These are phyloP conservation scores for Sporothrix protearum DNA, from an alignment of 2,329 filamentous ascomycete species.

Conservation along the genomic window DNA sequence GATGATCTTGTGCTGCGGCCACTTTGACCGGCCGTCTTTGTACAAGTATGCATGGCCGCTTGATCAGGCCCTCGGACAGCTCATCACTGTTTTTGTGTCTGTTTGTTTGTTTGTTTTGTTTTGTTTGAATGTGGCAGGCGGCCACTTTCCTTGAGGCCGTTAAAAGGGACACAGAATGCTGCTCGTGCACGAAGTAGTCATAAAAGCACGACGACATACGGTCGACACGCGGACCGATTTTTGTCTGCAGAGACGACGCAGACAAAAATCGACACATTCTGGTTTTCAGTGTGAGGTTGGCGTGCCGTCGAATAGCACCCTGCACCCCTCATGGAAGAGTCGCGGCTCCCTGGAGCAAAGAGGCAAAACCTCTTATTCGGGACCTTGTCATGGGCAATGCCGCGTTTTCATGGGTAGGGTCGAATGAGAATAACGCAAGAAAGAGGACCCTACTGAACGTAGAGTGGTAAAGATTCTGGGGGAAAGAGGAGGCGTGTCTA, in stretches of 20 bases:
- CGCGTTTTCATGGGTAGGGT: constrained; percentile 13
- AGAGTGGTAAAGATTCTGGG: constrained; percentile 7
- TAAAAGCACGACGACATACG: background rate
- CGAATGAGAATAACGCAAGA: constrained; percentile 7
- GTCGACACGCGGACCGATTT: background rate
- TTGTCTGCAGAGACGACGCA: background rate
- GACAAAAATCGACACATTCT: constrained; percentile 5
- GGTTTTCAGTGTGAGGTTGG: background rate
- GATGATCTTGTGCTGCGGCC: constrained; percentile 6
- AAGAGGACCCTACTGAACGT: background rate
- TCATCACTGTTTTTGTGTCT: background rate
- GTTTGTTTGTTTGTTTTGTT: constrained; percentile 15
- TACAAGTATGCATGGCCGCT: background rate
- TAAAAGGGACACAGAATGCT: background rate
- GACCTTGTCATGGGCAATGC: background rate
- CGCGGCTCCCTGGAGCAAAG: background rate
- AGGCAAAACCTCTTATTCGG: background rate
- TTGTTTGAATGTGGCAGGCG: constrained; percentile 9
- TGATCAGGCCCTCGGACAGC: background rate
- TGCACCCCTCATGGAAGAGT: background rate
- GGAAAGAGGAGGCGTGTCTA: background rate
- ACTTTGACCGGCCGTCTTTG: constrained; percentile 7
- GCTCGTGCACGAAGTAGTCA: background rate
- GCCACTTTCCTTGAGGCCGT: background rate
- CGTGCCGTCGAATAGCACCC: constrained; percentile 1